phyloP scores from a whole-genome alignment of 768 basidiomycete genomes.

The Cubamyces sp. region DNA sequence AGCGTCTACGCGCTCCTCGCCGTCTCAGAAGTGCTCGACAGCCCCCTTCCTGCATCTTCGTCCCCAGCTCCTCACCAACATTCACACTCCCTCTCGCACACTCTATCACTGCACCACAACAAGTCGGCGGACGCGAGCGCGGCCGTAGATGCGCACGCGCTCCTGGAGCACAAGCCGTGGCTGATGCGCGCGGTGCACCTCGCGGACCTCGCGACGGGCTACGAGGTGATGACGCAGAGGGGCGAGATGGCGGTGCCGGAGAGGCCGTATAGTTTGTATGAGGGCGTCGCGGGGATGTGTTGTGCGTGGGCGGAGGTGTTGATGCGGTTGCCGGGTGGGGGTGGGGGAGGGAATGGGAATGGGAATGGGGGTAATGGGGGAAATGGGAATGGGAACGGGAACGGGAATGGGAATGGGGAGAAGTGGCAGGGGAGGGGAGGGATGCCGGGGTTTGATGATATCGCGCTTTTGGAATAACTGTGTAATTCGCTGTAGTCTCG shows the following conservation, averaged over 20 bases:
- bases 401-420: not conserved
- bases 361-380: not conserved
- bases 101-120: no score
- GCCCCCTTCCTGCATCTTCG: not conserved
- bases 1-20: constrained; percentile 57
- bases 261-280: constrained; percentile 58
- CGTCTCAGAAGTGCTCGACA: constrained; percentile 48
- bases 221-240: constrained; percentile 37
- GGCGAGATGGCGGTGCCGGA: constrained; percentile 54
- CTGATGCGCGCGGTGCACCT: constrained; percentile 51
- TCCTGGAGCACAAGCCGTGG: constrained; percentile 26
- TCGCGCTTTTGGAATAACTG: constrained; percentile 15
- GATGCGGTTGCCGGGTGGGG: constrained; percentile 14
- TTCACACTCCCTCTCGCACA: not conserved
- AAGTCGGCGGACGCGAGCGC: no score
- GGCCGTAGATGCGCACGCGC: constrained; percentile 2
- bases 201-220: constrained; percentile 47
- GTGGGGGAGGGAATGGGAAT: not conserved
- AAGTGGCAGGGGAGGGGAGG: constrained; percentile 12
- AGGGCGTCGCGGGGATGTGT: constrained; percentile 62
- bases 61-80: constrained; percentile 11
- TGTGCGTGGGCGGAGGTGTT: constrained; percentile 55
- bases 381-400: not conserved
- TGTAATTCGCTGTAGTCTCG: not conserved
- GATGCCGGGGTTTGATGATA: constrained; percentile 34